Base-by-base conservation (phyloP, 306 rosid species). In the Acacia crassicarpa region DNA sequence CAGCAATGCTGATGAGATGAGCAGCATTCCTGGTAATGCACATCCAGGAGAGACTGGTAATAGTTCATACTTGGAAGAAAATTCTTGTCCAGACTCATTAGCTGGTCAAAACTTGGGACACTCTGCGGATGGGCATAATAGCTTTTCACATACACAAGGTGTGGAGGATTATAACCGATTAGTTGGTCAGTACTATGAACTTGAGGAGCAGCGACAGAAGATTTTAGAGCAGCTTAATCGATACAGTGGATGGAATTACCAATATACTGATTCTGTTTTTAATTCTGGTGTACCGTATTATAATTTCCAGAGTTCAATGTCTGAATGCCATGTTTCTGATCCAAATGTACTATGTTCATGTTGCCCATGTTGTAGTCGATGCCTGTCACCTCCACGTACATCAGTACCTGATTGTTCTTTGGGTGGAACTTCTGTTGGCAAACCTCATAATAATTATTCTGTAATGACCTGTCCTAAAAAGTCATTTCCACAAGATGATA, bases 131-230 rank as follows among this genome's bases (percentile, higher is more conserved):
- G 87, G 8, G 4, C 85, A 76, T 12, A 30, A 78, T 16, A 83
- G 70, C 56, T 77, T 84, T 88, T 86, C 88, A 65, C 75, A 81
- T 86, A 62, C 72, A 45, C 88, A 67, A 80, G 88, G 72, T 56
- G 76, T 49, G 25, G 91, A 89, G 51, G 88, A 86, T 56, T 93
- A 95, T 89, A 89, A 85, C 77, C 86, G 82, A 77, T 84, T 93
- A 78, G 81, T 95, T 49, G 80, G 78, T 12, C 82, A 86, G 70
- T 95, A 89, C 81, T 90, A 95, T 86, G 97, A 93, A 83, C 88
- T 95, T 68, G 98, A 93, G 89, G 95, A 91, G 87, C 87, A 91
- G 81, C 89, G 92, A 85, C 88, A 85, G 82, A 90, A 89, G 85
- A 83, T 91, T 82, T 84, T 87, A 78, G 94, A 90, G 80, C 94